A percentile compares a stretch with the other conserved stretches of the same genome.
These are phyloP conservation scores for Lipomyces oligophaga DNA, from an alignment of 805 yeast genomes.

Conservation along the genomic window DNA sequence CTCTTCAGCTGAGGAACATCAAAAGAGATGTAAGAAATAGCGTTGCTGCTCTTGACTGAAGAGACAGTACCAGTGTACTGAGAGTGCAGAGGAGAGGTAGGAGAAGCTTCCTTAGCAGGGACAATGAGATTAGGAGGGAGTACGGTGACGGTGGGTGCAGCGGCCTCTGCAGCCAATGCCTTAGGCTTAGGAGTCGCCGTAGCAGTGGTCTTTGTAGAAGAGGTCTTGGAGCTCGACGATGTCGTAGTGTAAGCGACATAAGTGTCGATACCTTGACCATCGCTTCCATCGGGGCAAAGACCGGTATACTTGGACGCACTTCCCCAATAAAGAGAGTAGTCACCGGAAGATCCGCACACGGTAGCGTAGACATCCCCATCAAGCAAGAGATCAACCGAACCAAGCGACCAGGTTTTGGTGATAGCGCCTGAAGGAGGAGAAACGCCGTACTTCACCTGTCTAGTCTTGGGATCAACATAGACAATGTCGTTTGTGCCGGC, in stretches of 20 bases:
- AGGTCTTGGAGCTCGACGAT: constrained; percentile 39
- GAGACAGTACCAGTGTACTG: constrained; percentile 20
- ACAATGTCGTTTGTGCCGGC: constrained; percentile 10
- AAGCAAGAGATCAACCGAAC: constrained; percentile 6
- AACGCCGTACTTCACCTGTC: constrained; percentile 12
- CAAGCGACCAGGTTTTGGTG: constrained; percentile 15
- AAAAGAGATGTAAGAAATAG: constrained; percentile 21
- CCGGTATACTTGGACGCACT: constrained; percentile 1
- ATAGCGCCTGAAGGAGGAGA: constrained; percentile 5
- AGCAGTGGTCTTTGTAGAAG: constrained; percentile 29
- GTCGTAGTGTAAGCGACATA: constrained; percentile 26
- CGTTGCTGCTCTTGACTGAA: not conserved
- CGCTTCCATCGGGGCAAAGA: constrained; percentile 6
- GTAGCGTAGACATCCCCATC: constrained; percentile 8
- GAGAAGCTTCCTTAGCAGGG: constrained; percentile 21
- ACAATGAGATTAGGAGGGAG: constrained; percentile 25
- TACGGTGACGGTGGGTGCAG: constrained; percentile 15
- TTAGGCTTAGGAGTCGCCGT: not conserved
- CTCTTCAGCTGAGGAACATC: constrained; percentile 14
- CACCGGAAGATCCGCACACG: constrained; percentile 10
- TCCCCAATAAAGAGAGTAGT: constrained; percentile 20
- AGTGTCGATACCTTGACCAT: constrained; percentile 15
- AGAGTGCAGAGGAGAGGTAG: constrained; percentile 14
- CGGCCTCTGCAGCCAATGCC: constrained; percentile 5
- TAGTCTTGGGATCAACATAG: constrained; percentile 16